Conservation (phyloP, 2,329 filamentous ascomycete species). For the Fusarium miscanthi region DNA sequence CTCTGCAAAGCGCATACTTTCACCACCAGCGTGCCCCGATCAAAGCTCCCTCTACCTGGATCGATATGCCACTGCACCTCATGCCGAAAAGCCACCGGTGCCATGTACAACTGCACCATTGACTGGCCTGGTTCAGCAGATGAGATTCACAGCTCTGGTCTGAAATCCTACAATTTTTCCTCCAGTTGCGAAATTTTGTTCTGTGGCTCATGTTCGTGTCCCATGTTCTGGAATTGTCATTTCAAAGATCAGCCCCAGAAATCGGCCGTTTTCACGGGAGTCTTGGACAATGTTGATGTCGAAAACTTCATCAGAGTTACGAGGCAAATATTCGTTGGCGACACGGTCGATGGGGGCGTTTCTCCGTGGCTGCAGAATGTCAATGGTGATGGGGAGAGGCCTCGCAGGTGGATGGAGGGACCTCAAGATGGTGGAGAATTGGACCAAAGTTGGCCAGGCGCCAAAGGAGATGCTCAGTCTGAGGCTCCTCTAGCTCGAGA, state of each 20-base stretch:
- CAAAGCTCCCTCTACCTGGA: slow-evolving; percentile 55
- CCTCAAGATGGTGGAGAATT: slow-evolving; percentile 44
- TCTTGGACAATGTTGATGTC: slow-evolving; percentile 46
- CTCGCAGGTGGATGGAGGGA: slow-evolving; percentile 45
- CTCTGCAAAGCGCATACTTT: slow-evolving; percentile 59
- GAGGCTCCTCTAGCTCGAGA: slow-evolving; percentile 31
- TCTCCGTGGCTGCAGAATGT: slow-evolving; percentile 56
- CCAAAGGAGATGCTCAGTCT: slow-evolving; percentile 5
- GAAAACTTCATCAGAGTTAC: slow-evolving; percentile 47
- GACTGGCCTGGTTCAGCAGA: slow-evolving; percentile 37
- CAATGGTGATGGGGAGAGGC: slow-evolving; percentile 46
- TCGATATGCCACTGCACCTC: slow-evolving; percentile 62
- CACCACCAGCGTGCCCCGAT: slow-evolving; percentile 46
- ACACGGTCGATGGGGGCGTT: slow-evolving; percentile 65
- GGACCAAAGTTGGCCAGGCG: slow-evolving; percentile 46
- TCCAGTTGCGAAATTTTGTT: slow-evolving; percentile 50
- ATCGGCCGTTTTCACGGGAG: slow-evolving; percentile 53
- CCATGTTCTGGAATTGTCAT: slow-evolving; percentile 55
- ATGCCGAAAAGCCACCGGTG: slow-evolving; percentile 59
- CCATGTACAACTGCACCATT: slow-evolving; percentile 51
- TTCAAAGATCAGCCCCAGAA: slow-evolving; percentile 6
- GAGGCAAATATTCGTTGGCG: slow-evolving; percentile 58
- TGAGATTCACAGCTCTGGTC: slow-evolving; percentile 32
- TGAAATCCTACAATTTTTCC: slow-evolving; percentile 54
- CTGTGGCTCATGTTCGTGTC: slow-evolving; percentile 57